A percentile compares a stretch with the other conserved stretches of the same genome.
These are phyloP conservation scores for Irpex sp. DNA, from an alignment of 1,284 basidiomycete species.

Conservation along the genomic window DNA sequence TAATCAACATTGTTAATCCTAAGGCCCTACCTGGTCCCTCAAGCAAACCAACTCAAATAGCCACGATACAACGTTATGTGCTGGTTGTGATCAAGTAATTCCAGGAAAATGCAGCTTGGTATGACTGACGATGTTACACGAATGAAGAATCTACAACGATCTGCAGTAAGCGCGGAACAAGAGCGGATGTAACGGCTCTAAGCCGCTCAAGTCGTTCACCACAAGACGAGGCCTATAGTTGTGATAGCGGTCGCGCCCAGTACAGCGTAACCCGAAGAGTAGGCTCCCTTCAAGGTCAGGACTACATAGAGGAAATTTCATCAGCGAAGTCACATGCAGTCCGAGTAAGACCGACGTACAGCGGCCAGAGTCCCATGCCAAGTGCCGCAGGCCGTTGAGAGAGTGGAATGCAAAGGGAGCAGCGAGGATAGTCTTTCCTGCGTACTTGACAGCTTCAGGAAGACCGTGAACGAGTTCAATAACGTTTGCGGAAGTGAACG, in stretches of 20 bases:
- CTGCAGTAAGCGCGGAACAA: not conserved
- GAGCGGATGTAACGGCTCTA: not conserved
- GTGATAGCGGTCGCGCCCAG: conserved; percentile 77
- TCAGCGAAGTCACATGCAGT: conserved; percentile 3
- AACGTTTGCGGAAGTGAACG: conserved; percentile 77
- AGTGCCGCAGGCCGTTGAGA: conserved; percentile 89
- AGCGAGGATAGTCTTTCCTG: conserved; percentile 75
- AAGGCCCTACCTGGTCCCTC: too few species aligned
- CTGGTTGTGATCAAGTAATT: not conserved
- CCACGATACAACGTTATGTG: not conserved
- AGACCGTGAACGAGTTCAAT: conserved; percentile 69
- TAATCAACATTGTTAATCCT: too few species aligned
- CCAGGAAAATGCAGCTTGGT: not conserved
- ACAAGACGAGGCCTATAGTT: conserved; percentile 49
- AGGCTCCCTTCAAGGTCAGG: conserved; percentile 76
- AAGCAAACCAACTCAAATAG: too few species aligned
- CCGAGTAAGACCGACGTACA: conserved; percentile 53
- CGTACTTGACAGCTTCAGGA: conserved; percentile 72
- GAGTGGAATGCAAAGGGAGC: conserved; percentile 89
- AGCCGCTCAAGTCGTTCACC: conserved; percentile 18
- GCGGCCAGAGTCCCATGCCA: conserved; percentile 89
- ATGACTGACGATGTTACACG: not conserved
- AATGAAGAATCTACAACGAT: not conserved
- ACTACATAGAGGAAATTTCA: conserved; percentile 45
- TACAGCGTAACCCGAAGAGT: conserved; percentile 79